These are phyloP conservation scores for Colletotrichum sp. DNA, from an alignment of 2,329 filamentous ascomycete genomes.

Conservation along the genomic window DNA sequence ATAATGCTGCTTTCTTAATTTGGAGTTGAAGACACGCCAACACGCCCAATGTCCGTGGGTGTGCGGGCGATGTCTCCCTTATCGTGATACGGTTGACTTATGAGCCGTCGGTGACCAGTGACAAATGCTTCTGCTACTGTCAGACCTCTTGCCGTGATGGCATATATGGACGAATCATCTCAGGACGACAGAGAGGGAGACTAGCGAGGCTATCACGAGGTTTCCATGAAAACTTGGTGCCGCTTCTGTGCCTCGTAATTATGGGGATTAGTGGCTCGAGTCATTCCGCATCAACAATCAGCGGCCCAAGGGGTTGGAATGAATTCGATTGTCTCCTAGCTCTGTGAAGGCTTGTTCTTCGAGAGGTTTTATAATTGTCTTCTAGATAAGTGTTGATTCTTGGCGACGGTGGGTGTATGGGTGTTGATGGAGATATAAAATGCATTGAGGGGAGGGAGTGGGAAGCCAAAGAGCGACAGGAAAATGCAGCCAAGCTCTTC, in stretches of 20 bases:
- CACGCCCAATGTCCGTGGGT: too few relatives aligned
- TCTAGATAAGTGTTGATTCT: not conserved
- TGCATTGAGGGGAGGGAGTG: not conserved
- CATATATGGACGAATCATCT: not conserved
- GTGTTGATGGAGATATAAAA: not conserved
- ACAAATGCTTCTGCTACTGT: not conserved
- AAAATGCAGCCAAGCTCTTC: not conserved
- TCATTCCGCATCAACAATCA: too few relatives aligned
- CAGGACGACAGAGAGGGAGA: not conserved
- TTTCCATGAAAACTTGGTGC: accelerated
- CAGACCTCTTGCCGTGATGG: not conserved
- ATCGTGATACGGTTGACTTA: too few relatives aligned
- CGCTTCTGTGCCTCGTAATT: not conserved
- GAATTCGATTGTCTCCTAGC: not conserved
- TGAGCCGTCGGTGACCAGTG: not conserved
- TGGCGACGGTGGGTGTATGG: not conserved
- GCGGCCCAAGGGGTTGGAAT: too few relatives aligned
- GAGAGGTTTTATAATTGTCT: not conserved
- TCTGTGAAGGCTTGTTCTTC: not conserved
- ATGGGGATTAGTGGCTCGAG: too few relatives aligned
- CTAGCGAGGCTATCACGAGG: accelerated
- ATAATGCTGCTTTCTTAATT: not conserved
- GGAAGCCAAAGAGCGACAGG: not conserved
- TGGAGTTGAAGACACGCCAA: not conserved
- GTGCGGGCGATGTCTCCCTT: too few relatives aligned